Percentiles rank a stretch among this genome's conserved stretches.
phyloP scores from a whole-genome alignment of 2,329 filamentous ascomycete species.

The Cordyceps javanica region DNA sequence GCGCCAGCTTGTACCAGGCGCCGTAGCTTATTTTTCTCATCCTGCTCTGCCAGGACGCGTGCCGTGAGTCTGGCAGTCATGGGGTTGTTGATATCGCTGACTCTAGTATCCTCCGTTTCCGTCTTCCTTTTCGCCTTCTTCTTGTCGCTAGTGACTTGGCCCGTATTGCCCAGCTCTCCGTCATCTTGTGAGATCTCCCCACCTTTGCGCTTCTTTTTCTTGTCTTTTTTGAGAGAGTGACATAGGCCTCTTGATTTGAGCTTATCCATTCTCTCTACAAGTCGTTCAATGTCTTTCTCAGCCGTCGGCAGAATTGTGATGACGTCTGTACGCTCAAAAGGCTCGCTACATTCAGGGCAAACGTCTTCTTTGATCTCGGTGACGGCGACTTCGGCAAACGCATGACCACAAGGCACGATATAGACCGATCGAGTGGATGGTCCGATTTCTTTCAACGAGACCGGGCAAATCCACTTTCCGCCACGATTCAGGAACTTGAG shows the following conservation, averaged over 20 bases:
- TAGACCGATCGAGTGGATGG: conserved; percentile 77
- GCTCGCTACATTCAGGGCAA: conserved; percentile 68
- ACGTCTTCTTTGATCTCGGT: conserved; percentile 63
- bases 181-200: conserved; percentile 23
- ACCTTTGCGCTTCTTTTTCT: conserved; percentile 65
- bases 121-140: conserved; percentile 26
- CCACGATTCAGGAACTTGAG: conserved; percentile 57
- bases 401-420: conserved; percentile 90
- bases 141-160: conserved; percentile 44
- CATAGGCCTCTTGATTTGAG: conserved; percentile 67
- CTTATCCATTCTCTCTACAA: conserved; percentile 61
- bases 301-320: conserved; percentile 74
- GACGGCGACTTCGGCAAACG: conserved; percentile 81
- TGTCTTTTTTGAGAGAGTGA: conserved; percentile 83
- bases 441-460: conserved; percentile 82
- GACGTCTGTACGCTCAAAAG: conserved; percentile 67
- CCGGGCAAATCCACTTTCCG: conserved; percentile 72
- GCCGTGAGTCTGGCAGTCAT: conserved; percentile 80
- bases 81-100: conserved; percentile 75
- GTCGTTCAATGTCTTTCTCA: conserved; percentile 61
- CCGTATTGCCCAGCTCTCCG: conserved; percentile 14
- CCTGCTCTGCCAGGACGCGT: conserved; percentile 81
- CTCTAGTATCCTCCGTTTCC: conserved; percentile 25
- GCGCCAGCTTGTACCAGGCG: conserved; percentile 47
- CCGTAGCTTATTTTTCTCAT: conserved; percentile 70